Percentiles rank a stretch among this genome's conserved stretches.
phyloP scores from a whole-genome alignment of 345 rosid species.

The Chamaenerion angustifolium region DNA sequence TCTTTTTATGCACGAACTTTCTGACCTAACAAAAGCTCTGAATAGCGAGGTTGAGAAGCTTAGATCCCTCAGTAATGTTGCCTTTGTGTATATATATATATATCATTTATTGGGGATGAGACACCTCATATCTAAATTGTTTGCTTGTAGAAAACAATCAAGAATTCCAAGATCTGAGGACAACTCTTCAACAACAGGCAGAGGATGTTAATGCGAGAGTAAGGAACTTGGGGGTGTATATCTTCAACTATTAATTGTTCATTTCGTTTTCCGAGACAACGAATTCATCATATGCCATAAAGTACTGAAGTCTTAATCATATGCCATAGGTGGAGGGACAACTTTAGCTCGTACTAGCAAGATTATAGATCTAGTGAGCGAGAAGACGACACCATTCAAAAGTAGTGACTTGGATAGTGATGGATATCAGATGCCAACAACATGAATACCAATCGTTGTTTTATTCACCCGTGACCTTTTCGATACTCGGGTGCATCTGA shows the following conservation, averaged over 20 bases:
- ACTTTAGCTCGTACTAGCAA: too few species aligned
- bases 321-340: too few species aligned
- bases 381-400: too few species aligned
- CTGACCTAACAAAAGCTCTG: conserved; percentile 59
- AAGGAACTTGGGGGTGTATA: conserved; percentile 48
- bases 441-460: too few species aligned
- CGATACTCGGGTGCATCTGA: too few species aligned
- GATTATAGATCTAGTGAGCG: too few species aligned
- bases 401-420: too few species aligned
- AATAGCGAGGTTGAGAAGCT: conserved; percentile 75
- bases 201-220: conserved; percentile 60
- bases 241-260: neutral
- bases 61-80: conserved; percentile 28
- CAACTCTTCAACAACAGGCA: conserved; percentile 66
- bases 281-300: too few species aligned
- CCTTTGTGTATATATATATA: neutral
- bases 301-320: too few species aligned
- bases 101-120: neutral
- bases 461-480: too few species aligned
- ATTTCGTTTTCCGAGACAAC: neutral
- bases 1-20: conserved; percentile 41
- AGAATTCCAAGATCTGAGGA: conserved; percentile 71
- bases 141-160: conserved; percentile 7
- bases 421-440: too few species aligned
- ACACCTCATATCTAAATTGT: neutral